Percentiles rank a stretch among this genome's conserved stretches.
Evolutionary conservation across 2,329 filamentous ascomycete species (phyloP).

Genomic region (Trichoderma simmonsii): DNA sequence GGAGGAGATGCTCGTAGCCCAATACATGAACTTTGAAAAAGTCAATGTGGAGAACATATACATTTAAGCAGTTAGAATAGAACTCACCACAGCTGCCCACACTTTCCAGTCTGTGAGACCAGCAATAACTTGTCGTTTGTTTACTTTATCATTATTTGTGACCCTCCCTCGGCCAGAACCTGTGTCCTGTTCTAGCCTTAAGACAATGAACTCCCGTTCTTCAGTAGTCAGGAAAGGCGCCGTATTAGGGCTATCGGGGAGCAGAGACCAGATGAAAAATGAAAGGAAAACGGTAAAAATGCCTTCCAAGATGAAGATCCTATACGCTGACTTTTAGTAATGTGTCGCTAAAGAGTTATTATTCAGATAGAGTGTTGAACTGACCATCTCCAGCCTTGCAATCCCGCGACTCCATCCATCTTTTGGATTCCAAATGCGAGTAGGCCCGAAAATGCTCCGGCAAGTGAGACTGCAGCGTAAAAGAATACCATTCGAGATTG

Average conservation of each 20-base stretch:
- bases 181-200: background rate
- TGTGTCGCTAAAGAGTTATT: background rate
- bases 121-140: background rate
- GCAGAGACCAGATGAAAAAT: slow-evolving; percentile 62
- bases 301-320: slow-evolving; percentile 75
- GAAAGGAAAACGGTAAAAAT: slow-evolving; percentile 59
- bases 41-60: background rate
- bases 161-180: background rate
- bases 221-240: background rate
- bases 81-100: background rate
- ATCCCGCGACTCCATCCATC: background rate
- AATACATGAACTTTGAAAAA: background rate
- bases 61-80: background rate
- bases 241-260: slow-evolving; percentile 68
- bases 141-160: background rate
- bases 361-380: background rate
- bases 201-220: background rate
- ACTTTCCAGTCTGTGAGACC: background rate
- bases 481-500: slow-evolving; percentile 93
- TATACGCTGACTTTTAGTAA: background rate
- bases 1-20: background rate
- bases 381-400: background rate
- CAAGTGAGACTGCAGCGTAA: slow-evolving; percentile 69
- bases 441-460: background rate
- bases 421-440: background rate